Evolutionary conservation across 345 rosid genomes (phyloP).

Genomic region (Heritiera littoralis): DNA sequence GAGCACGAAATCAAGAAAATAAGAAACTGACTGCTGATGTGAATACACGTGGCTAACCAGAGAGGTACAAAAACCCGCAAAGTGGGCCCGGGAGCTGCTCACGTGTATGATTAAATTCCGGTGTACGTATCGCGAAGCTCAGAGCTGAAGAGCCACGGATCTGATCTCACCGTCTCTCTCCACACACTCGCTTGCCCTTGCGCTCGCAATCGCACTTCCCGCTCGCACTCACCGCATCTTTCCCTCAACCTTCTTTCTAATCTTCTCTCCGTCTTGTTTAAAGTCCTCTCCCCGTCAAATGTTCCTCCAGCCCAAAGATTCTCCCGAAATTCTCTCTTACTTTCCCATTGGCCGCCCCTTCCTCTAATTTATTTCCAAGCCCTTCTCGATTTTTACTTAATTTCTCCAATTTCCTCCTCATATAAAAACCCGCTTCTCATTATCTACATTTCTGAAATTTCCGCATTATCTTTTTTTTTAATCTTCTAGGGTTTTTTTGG

Average conservation of each 20-base stretch:
- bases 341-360: constrained; percentile 8
- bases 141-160: constrained; percentile 29
- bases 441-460: not conserved
- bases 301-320: constrained; percentile 21
- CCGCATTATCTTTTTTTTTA: not conserved
- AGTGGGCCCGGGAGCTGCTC: constrained; percentile 27
- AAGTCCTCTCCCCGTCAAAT: constrained; percentile 14
- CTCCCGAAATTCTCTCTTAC: constrained; percentile 29
- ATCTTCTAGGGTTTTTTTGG: constrained; percentile 28
- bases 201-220: not conserved
- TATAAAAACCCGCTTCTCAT: not conserved
- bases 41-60: constrained; percentile 27
- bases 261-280: not conserved
- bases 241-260: not conserved
- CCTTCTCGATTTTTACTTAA: not conserved
- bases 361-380: not conserved
- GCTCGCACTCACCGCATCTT: too few relatives aligned
- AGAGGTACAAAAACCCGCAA: constrained; percentile 16
- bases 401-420: constrained; percentile 17
- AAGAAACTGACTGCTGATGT: not conserved
- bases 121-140: constrained; percentile 25
- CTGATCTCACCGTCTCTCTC: constrained; percentile 20
- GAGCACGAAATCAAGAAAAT: not conserved
- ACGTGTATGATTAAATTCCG: constrained; percentile 39
- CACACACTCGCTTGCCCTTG: not conserved